Percentiles rank a stretch among this genome's conserved stretches.
Conservation (phyloP, 305 asterid species). For the Striga hermonthica region DNA sequence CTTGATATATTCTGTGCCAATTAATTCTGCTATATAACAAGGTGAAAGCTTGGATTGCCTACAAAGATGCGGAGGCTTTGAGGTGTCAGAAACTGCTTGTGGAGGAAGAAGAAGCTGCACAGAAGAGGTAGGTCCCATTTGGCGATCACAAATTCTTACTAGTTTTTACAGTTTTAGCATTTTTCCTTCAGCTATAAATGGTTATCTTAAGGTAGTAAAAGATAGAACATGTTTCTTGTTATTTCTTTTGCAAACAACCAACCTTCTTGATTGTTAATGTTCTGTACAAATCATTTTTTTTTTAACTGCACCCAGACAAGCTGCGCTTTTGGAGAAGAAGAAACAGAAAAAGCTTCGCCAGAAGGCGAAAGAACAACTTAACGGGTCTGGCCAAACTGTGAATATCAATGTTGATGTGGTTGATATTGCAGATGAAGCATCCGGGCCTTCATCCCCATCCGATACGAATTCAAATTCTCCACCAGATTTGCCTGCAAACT, state of each 20-base stretch:
- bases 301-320: conserved; percentile 44
- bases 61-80: conserved; percentile 94
- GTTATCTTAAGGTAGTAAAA: background rate
- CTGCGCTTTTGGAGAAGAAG: conserved; percentile 56
- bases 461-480: conserved; percentile 41
- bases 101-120: conserved; percentile 97
- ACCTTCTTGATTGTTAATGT: background rate
- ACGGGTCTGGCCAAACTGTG: conserved; percentile 36
- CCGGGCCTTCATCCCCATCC: conserved; percentile 43
- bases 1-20: background rate
- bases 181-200: background rate
- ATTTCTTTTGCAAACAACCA: conserved; percentile 1
- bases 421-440: conserved; percentile 46
- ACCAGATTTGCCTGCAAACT: conserved; percentile 34
- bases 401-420: conserved; percentile 35
- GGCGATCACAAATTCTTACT: background rate
- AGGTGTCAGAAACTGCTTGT: conserved; percentile 92
- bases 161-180: too few relatives aligned
- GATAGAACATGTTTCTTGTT: background rate
- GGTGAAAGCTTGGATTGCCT: conserved; percentile 94
- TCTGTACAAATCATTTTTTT: conserved; percentile 24
- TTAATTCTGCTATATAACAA: conserved; percentile 36
- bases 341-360: conserved; percentile 70
- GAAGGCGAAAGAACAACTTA: conserved; percentile 48
- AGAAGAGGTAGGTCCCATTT: conserved; percentile 53